Evolutionary conservation across 306 rosid species (phyloP).

Genomic region (Vicia faba): DNA sequence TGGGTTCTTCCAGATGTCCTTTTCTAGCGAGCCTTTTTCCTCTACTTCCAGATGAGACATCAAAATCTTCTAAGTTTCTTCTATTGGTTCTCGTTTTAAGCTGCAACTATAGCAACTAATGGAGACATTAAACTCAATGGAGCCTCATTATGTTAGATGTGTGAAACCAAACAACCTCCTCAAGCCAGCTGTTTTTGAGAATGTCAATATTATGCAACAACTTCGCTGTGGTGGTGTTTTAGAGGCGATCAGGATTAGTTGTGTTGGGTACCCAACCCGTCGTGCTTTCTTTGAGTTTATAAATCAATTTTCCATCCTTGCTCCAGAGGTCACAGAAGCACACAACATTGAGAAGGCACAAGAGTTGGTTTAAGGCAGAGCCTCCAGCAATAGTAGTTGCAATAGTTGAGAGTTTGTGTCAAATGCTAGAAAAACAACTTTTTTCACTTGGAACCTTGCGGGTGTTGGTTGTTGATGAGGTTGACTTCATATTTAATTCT

Average conservation of each 20-base stretch:
- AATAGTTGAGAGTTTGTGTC: constrained; percentile 83
- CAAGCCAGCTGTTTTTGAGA: too few relatives aligned
- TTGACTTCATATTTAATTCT: constrained; percentile 90
- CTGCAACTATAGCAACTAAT: constrained; percentile 85
- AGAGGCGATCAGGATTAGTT: constrained; percentile 98
- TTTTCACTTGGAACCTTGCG: constrained; percentile 67
- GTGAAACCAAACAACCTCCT: too few relatives aligned
- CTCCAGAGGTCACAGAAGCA: constrained; percentile 71
- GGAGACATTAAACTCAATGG: constrained; percentile 93
- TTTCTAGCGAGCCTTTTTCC: constrained; percentile 99
- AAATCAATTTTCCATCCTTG: constrained; percentile 83
- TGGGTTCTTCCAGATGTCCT: constrained; percentile 81
- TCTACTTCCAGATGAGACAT: constrained; percentile 81
- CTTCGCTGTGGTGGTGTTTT: constrained; percentile 99
- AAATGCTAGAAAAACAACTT: constrained; percentile 66
- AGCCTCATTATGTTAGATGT: too few relatives aligned
- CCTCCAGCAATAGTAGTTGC: constrained; percentile 88
- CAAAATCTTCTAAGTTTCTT: constrained; percentile 96
- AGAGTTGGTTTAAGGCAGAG: constrained; percentile 89
- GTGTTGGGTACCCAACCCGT: constrained; percentile 99
- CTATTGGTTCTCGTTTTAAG: constrained; percentile 98
- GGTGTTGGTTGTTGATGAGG: constrained; percentile 92
- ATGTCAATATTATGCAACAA: too few relatives aligned
- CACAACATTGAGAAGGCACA: too few relatives aligned
- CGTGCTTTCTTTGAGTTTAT: constrained; percentile 85